Evolutionary conservation across 768 basidiomycete species (phyloP).

Genomic region (Flagelloscypha sp.): DNA sequence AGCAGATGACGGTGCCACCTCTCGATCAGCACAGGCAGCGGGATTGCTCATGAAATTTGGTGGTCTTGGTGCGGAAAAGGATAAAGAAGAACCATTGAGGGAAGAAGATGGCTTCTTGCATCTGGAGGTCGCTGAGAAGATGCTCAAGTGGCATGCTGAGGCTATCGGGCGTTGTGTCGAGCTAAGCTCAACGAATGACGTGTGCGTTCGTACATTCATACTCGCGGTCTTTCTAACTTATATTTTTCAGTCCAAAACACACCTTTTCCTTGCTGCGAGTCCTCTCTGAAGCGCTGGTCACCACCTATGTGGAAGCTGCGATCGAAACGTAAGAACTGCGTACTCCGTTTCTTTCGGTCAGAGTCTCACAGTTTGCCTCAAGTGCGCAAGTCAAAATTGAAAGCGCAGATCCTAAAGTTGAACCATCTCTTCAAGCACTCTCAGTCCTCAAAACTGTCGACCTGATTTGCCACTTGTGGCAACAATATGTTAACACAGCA

Average conservation of each 20-base stretch:
- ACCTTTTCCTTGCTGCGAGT: constrained; percentile 76
- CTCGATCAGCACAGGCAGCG: constrained; percentile 77
- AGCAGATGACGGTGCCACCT: constrained; percentile 46
- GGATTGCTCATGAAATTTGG: constrained; percentile 87
- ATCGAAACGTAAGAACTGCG: constrained; percentile 68
- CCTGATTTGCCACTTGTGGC: constrained; percentile 93
- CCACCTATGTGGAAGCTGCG: constrained; percentile 82
- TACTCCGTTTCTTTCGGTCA: background rate
- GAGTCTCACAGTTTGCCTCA: constrained; percentile 8
- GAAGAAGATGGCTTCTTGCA: constrained; percentile 80
- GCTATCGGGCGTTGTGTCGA: constrained; percentile 93
- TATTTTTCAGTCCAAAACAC: constrained; percentile 67
- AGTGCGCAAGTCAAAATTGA: constrained; percentile 72
- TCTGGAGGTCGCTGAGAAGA: constrained; percentile 73
- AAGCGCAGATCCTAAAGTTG: constrained; percentile 61
- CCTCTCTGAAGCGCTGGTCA: constrained; percentile 78
- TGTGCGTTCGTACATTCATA: constrained; percentile 46
- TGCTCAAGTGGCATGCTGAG: constrained; percentile 98
- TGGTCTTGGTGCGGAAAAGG: constrained; percentile 54
- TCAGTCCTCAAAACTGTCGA: constrained; percentile 63
- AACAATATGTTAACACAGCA: constrained; percentile 88
- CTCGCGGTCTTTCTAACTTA: constrained; percentile 4
- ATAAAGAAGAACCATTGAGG: constrained; percentile 59
- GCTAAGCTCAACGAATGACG: constrained; percentile 70
- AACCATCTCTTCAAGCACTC: constrained; percentile 71